Percentiles rank a stretch among this genome's conserved stretches.
Evolutionary conservation across 345 rosid genomes (phyloP).

Genomic region (Arabidopsis arenosa): DNA sequence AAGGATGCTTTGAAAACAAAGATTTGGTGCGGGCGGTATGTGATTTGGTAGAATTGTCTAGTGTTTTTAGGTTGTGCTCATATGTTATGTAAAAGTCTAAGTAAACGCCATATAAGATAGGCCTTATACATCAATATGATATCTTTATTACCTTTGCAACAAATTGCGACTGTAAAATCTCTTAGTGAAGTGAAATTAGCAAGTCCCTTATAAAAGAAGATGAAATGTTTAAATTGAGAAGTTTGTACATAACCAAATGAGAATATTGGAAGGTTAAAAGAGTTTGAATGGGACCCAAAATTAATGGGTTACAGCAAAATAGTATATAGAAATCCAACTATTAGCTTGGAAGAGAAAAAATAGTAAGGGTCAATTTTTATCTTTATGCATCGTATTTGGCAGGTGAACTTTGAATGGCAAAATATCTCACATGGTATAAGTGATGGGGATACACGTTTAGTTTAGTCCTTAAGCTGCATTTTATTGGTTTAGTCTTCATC

Average conservation of each 20-base stretch:
- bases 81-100: too few relatives aligned
- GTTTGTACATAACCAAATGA: background rate
- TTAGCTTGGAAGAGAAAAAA: background rate
- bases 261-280: background rate
- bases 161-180: background rate
- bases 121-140: background rate
- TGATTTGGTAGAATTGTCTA: too few relatives aligned
- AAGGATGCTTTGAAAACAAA: background rate
- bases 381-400: background rate
- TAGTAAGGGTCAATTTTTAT: background rate
- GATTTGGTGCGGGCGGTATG: background rate
- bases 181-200: background rate
- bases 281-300: background rate
- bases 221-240: background rate
- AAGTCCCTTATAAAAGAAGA: background rate
- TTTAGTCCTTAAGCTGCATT: background rate
- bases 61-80: background rate
- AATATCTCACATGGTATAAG: background rate
- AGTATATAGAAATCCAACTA: background rate
- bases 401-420: background rate
- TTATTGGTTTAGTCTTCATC: background rate
- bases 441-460: background rate
- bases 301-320: slow-evolving; percentile 6
- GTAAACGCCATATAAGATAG: too few relatives aligned
- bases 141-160: background rate